phyloP scores from a whole-genome alignment of 352 stramenopile species.

The Pythium aphanidermatum region DNA sequence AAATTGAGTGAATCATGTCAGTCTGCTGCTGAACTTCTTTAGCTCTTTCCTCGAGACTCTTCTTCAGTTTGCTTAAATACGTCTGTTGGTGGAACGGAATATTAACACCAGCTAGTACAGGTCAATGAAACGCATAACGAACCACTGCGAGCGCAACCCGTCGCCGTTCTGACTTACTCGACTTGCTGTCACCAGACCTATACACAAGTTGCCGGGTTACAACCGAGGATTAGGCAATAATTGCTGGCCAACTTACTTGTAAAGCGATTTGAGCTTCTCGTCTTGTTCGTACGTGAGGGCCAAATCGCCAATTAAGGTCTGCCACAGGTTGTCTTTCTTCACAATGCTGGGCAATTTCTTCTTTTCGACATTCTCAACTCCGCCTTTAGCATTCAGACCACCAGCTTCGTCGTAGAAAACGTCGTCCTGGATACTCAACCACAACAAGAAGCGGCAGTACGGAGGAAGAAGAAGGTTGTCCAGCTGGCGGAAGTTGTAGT shows the following conservation, averaged over 20 bases:
- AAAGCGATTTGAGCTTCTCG: conserved; percentile 84
- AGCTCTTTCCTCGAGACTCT: conserved; percentile 73
- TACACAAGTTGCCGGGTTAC: too few species aligned
- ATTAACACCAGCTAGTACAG: background rate
- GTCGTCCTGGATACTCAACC: conserved; percentile 85
- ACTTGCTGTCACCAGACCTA: conserved; percentile 75
- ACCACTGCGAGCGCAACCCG: conserved; percentile 81
- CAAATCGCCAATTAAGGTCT: conserved; percentile 67
- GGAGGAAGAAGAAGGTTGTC: conserved; percentile 79
- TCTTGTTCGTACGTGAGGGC: conserved; percentile 86
- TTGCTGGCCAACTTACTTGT: conserved; percentile 82
- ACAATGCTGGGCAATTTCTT: conserved; percentile 56
- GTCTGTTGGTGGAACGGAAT: too few species aligned
- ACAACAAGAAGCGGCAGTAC: conserved; percentile 87
- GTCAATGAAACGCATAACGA: conserved; percentile 11
- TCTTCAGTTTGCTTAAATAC: conserved; percentile 87
- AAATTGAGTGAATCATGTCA: conserved; percentile 77
- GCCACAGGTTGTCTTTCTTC: conserved; percentile 83
- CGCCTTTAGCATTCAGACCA: conserved; percentile 32
- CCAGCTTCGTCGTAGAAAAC: conserved; percentile 75
- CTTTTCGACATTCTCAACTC: conserved; percentile 46
- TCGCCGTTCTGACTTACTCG: conserved; percentile 76
- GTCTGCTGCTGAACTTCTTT: conserved; percentile 74
- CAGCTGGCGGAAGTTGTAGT: conserved; percentile 88
- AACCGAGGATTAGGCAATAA: too few species aligned